Base-by-base conservation (phyloP, 2,329 filamentous ascomycete genomes). In the Ceratocystis ficicola region DNA sequence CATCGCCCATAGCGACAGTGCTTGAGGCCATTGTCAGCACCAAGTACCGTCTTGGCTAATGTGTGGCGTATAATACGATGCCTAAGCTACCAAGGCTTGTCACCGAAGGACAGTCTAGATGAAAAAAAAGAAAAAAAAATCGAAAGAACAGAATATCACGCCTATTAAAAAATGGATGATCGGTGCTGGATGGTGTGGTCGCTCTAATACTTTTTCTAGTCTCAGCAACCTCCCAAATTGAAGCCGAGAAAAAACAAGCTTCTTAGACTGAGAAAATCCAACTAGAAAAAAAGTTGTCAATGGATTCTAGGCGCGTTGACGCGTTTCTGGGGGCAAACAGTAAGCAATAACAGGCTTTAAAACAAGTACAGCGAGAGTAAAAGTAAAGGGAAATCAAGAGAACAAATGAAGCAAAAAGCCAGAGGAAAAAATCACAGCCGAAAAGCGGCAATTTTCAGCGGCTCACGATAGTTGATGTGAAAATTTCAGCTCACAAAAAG, bases 1-100 rank as follows among this genome's bases (percentile, higher is more conserved):
- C 85, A 62, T 83, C 80, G 52, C 88, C 89, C 73, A 75, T 68
- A 46, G 62, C 57, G n/a, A 66, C 64, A 41, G 63, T 65, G 32
- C 62, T 64, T 44, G 64, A 64, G 28, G 64, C 66, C 66, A 68
- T 68, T 44, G 46, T 68, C 55, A 44, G 52, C 66, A 30, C 12
- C 52, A 20, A 30, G 30, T 20, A 32, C 3, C 5, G 55, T 59
- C 25, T 32, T n/a, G 48, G 8, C 36, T 41, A 12, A 17, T 59
- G 17, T 36, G 28, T 59, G n/a, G 55, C 55, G 55, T 32, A 59
- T 36, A 36, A 36, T 17, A 36, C 55, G 28, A 36, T 20, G 25
- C 6, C 55, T 20, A 17, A 32, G 61, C 46, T 46, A 10, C 20
- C 36, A 63, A 63, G 15, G 25, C 36, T 32, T 10, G 44, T 15